Percentiles rank a stretch among this genome's conserved stretches.
Evolutionary conservation across 345 rosid species (phyloP).

Genomic region (Geranium rotundifolium): DNA sequence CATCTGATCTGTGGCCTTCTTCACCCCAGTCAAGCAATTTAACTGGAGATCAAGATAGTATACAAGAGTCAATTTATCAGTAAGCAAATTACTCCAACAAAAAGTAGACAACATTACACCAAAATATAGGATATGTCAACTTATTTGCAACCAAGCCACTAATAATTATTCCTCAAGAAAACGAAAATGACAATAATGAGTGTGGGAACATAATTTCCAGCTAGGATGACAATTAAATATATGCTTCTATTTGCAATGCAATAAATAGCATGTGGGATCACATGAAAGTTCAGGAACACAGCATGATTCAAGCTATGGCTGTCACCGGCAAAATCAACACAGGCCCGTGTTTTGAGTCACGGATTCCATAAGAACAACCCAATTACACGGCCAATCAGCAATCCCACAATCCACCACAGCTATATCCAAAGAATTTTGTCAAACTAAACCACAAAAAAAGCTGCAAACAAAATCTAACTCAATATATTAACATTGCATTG

Average conservation of each 20-base stretch:
- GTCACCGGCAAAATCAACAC: constrained; percentile 27
- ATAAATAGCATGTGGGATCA: constrained; percentile 37
- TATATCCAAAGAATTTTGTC: constrained; percentile 1
- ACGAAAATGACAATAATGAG: neutral
- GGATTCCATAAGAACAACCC: constrained; percentile 36
- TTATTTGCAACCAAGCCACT: neutral
- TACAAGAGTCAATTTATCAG: neutral
- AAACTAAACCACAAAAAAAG: neutral
- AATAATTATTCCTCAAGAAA: neutral
- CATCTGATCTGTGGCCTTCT: constrained; percentile 92
- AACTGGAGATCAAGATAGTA: constrained; percentile 25
- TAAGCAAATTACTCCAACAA: constrained; percentile 2
- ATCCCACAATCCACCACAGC: constrained; percentile 4
- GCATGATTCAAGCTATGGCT: constrained; percentile 24
- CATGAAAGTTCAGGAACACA: constrained; percentile 40
- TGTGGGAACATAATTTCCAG: constrained; percentile 6
- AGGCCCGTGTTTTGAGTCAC: constrained; percentile 43
- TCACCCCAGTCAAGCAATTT: constrained; percentile 99
- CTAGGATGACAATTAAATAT: neutral
- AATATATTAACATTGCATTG: neutral
- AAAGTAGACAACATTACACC: too few relatives aligned
- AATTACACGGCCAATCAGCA: constrained; percentile 19
- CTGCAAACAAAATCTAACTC: neutral
- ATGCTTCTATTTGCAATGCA: neutral
- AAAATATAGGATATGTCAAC: too few relatives aligned